A percentile compares a stretch with the other conserved stretches of the same genome.
Conservation (phyloP, 306 rosid genomes). For the Senna tora region DNA sequence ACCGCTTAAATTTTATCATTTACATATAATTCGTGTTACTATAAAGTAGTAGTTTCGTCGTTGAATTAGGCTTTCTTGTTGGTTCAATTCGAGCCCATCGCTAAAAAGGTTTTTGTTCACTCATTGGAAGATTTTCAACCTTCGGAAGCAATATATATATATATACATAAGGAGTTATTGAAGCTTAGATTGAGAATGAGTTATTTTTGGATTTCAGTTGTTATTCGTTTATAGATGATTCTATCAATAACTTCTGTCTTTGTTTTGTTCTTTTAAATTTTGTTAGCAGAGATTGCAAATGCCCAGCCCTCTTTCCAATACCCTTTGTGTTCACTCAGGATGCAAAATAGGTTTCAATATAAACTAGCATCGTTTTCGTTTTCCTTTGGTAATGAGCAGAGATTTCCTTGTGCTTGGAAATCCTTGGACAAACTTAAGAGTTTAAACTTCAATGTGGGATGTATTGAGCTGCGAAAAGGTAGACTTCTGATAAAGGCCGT, state of each 20-base stretch:
- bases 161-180: neutral
- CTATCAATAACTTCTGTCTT: neutral
- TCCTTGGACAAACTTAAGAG: constrained; percentile 38
- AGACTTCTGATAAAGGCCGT: constrained; percentile 62
- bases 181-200: neutral
- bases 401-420: constrained; percentile 49
- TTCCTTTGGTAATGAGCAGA: constrained; percentile 47
- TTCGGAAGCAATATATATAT: neutral
- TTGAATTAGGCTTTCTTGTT: neutral
- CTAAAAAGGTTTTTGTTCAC: neutral
- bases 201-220: neutral
- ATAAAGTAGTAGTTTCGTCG: too few relatives aligned
- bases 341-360: constrained; percentile 46
- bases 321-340: constrained; percentile 45
- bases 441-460: constrained; percentile 37
- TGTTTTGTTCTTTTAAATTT: neutral
- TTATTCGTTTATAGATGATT: neutral
- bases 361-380: constrained; percentile 46
- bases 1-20: neutral
- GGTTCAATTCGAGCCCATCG: neutral
- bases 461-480: constrained; percentile 38
- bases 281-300: constrained; percentile 67
- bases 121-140: neutral
- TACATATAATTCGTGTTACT: neutral
- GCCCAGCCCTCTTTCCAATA: constrained; percentile 67